Evolutionary conservation across 2,329 filamentous ascomycete genomes (phyloP).

Genomic region (Trichoderma sp.): DNA sequence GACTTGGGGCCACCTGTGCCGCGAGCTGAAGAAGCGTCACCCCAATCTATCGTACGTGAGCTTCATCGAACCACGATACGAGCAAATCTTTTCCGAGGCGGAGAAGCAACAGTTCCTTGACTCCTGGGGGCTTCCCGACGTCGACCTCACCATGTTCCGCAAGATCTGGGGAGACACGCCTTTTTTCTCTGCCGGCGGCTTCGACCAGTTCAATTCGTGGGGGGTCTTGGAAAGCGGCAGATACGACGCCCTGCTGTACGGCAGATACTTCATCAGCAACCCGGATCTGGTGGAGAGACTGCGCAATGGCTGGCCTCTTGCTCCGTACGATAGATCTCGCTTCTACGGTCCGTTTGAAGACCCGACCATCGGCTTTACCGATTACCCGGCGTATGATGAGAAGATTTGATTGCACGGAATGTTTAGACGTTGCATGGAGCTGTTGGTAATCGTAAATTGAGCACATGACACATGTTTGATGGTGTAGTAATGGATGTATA

Average conservation of each 20-base stretch:
- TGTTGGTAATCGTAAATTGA: neutral
- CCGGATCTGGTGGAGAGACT: constrained; percentile 47
- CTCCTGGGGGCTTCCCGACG: constrained; percentile 45
- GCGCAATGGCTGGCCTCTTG: constrained; percentile 38
- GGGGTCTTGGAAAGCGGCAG: constrained; percentile 42
- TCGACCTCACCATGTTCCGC: constrained; percentile 47
- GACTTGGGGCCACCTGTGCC: constrained; percentile 51
- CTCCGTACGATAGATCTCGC: constrained; percentile 41
- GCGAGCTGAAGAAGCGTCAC: constrained; percentile 43
- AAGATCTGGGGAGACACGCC: constrained; percentile 51
- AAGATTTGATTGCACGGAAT: neutral
- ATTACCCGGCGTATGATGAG: constrained; percentile 30
- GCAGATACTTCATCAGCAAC: constrained; percentile 47
- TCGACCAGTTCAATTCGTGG: constrained; percentile 48
- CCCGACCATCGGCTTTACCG: constrained; percentile 34
- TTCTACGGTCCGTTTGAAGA: constrained; percentile 44
- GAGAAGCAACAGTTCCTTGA: constrained; percentile 49
- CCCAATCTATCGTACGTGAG: constrained; percentile 51
- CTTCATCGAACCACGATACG: constrained; percentile 54
- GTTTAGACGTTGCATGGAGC: neutral
- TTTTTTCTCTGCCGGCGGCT: constrained; percentile 56
- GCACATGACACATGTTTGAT: neutral
- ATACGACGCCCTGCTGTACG: constrained; percentile 48
- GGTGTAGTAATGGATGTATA: neutral
- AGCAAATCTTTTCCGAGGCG: constrained; percentile 47